Conservation (phyloP, 2,329 filamentous ascomycete species). For the Endocalyx cinctus region DNA sequence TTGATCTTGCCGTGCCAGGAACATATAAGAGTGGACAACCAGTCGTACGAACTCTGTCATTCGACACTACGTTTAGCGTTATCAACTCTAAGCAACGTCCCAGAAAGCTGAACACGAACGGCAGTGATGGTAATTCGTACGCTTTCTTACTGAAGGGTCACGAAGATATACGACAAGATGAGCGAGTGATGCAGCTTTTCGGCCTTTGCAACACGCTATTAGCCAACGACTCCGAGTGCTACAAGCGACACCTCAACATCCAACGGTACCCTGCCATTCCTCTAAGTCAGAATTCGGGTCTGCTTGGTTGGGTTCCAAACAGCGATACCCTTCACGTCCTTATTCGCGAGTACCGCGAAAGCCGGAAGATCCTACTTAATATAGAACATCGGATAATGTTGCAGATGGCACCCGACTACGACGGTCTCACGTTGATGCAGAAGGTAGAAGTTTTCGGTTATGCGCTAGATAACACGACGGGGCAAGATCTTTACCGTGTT, state of each 20-base stretch:
- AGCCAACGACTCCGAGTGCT: slow-evolving; percentile 88
- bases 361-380: slow-evolving; percentile 93
- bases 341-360: slow-evolving; percentile 96
- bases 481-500: slow-evolving; percentile 95
- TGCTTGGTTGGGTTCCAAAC: slow-evolving; percentile 95
- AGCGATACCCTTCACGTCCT: slow-evolving; percentile 95
- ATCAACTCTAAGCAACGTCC: slow-evolving; percentile 97
- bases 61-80: slow-evolving; percentile 84
- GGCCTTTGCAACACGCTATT: slow-evolving; percentile 95
- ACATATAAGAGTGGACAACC: slow-evolving; percentile 78
- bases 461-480: slow-evolving; percentile 97
- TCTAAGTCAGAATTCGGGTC: slow-evolving; percentile 89
- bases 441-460: slow-evolving; percentile 99
- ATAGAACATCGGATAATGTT: slow-evolving; percentile 99
- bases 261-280: slow-evolving; percentile 96
- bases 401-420: slow-evolving; percentile 98
- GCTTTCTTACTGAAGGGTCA: slow-evolving; percentile 96
- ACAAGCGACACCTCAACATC: slow-evolving; percentile 95
- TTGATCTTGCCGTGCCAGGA: slow-evolving; percentile 93
- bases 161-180: slow-evolving; percentile 97
- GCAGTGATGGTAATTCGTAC: slow-evolving; percentile 83
- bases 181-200: slow-evolving; percentile 99
- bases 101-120: slow-evolving; percentile 79
- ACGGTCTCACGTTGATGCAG: slow-evolving; percentile 98
- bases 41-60: slow-evolving; percentile 80